Percentiles rank a stretch among this genome's conserved stretches.
These are phyloP conservation scores for Zychaea mexicana DNA, from an alignment of 371 early-diverging fungal genomes.

Conservation along the genomic window DNA sequence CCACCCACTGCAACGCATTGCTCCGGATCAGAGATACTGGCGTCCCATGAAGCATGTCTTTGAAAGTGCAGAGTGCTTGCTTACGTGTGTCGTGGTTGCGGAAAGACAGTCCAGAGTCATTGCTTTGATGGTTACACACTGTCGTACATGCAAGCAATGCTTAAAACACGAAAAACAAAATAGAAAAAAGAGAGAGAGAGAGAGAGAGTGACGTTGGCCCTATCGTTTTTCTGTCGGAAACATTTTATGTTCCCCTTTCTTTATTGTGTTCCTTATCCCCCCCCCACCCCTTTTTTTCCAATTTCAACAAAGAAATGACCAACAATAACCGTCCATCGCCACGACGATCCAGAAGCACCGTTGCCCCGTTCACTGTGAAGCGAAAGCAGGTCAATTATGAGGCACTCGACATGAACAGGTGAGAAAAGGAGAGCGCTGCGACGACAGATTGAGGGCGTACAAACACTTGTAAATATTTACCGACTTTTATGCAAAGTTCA, in stretches of 20 bases:
- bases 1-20: too few relatives aligned
- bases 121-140: neutral
- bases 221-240: too few relatives aligned
- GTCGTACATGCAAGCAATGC: neutral
- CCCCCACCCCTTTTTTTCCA: neutral
- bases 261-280: neutral
- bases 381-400: slow-evolving; percentile 40
- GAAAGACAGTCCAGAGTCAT: neutral
- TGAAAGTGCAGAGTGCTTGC: too few relatives aligned
- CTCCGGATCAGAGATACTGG: too few relatives aligned
- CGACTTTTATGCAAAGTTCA: slow-evolving; percentile 11
- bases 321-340: slow-evolving; percentile 1
- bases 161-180: neutral
- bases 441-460: slow-evolving; percentile 8
- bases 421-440: neutral
- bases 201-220: too few relatives aligned
- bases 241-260: too few relatives aligned
- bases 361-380: slow-evolving; percentile 22
- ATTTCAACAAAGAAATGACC: neutral
- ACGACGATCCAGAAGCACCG: slow-evolving; percentile 7
- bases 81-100: too few relatives aligned
- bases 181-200: too few relatives aligned
- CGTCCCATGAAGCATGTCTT: too few relatives aligned
- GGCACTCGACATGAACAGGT: slow-evolving; percentile 27
- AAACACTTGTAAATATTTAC: slow-evolving; percentile 2